Evolutionary conservation across 208 protist genomes (phyloP), one percentile per base, ranked within the genome.

Genomic region (Kentomonas sorsogonicus): DNA sequence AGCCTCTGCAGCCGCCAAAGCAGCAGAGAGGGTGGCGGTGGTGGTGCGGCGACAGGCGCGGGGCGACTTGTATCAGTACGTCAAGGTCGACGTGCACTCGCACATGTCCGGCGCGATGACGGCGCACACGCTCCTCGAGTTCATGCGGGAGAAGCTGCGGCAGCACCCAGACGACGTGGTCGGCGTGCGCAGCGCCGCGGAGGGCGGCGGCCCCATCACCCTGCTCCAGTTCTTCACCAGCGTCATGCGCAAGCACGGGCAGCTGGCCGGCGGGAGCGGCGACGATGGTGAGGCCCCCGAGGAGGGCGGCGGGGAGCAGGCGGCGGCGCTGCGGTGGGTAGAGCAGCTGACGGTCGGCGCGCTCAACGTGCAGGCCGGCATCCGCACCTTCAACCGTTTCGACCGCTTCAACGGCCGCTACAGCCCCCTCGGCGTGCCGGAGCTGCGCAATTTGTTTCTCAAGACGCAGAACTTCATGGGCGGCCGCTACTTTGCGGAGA

Each of bases 381-480:
- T 80, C 53, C 55, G 57, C 53, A 90, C 83, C 3, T 89, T 71
- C 97, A 87, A 95, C 52, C 80, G 86, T 29, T 95, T 95, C 59
- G 85, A 95, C 57, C 58, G 85, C 48, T 95, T 95, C 72, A 92
- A 95, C 69, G 75, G 66, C 60, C 82, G 86, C 40, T 92, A 83
- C 69, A 93, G 69, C 27, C 83, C 87, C 9, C 78, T 91, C 67
- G 72, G 86, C 34, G 63, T 83, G 33, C 52, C 76, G 30, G 59
- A 62, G 22, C 67, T 90, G 18, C 84, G 82, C 58, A 86, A 77
- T 0, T 51, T 95, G 7, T 86, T 91, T 44, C 73, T 92, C 7
- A 89, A 93, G 63, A 90, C 81, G 20, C 79, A 91, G 33, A 94
- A 94, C 55, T 87, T 85, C 70, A 94, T 96, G 80, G 76, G 79